phyloP scores from a whole-genome alignment of 495 filamentous ascomycete genomes.

The Neurospora sp. region DNA sequence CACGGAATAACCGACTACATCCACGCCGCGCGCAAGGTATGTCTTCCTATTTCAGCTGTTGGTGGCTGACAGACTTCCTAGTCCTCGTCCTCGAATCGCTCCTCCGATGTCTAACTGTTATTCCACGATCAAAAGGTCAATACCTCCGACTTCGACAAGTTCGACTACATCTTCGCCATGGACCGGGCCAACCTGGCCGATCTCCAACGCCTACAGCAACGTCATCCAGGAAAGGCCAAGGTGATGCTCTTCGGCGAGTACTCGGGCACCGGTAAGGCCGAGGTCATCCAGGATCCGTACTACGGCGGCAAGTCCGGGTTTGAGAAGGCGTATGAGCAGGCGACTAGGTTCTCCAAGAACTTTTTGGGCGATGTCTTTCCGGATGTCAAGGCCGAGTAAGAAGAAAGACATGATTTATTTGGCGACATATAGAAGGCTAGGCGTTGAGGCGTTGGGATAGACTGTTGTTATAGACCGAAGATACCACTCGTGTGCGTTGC shows the following conservation, averaged over 20 bases:
- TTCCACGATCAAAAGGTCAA: conserved; percentile 8
- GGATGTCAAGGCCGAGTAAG: conserved; percentile 17
- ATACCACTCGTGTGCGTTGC: no score
- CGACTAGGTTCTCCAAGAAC: conserved; percentile 63
- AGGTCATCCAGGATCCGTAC: conserved; percentile 85
- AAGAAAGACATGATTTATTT: no score
- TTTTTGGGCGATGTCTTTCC: conserved; percentile 51
- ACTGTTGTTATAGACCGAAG: neutral
- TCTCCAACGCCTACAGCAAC: conserved; percentile 47
- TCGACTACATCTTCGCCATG: conserved; percentile 95
- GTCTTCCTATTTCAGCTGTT: neutral
- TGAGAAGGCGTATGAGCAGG: conserved; percentile 76
- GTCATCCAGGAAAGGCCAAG: conserved; percentile 44
- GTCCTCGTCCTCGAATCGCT: neutral
- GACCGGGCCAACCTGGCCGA: conserved; percentile 74
- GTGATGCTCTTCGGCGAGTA: conserved; percentile 83
- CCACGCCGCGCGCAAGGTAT: conserved; percentile 68
- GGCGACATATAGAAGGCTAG: neutral
- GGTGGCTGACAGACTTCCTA: neutral
- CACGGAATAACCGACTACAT: conserved; percentile 67
- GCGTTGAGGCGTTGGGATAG: neutral
- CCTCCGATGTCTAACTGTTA: no score
- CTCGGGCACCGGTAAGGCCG: conserved; percentile 50
- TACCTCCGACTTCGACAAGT: conserved; percentile 57
- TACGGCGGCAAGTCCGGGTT: conserved; percentile 81